Base-by-base conservation (phyloP, 495 filamentous ascomycete species). In the Tuber brumale region DNA sequence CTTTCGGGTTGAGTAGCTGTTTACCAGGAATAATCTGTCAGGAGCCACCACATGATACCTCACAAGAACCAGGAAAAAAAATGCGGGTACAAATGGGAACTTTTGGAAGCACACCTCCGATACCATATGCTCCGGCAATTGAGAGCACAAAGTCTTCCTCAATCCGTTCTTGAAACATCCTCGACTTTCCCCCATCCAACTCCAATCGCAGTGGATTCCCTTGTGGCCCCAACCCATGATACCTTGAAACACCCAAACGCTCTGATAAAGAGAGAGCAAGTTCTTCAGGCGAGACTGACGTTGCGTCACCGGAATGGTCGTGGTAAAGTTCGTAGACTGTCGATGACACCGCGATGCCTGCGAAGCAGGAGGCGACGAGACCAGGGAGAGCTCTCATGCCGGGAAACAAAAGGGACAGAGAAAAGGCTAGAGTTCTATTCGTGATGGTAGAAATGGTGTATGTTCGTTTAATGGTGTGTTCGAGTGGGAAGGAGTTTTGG, bases 101-200 rank as follows among this genome's bases (percentile, higher is more conserved):
- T 31, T 31, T 19, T 19, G 27, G 12, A 61, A 61, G 27, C 57
- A 66, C n/a, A 66, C 57, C 57, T 66, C 57, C 57, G 16, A 66
- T 31, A 66, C 57, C 31, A 35, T 66, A 66, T 18, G 57, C 57
- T 19, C 81, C 81, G 27, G 72, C 74, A 27, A 82, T 44, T 57
- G 81, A 82, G 72, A 82, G 77, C 37, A 82, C 70, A 43, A 82
- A 79, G 70, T 80, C 71, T 70, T 77, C 78, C 70, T 79, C 73
- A 37, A 73, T 69, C 70, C 70, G 73, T 18, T 35, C 57, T 66
- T 35, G 57, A 66, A 74, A 41, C 75, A 37, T 41, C 43, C 57
- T 70, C 2, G 71, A 71, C 69, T 74, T 72, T 74, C 57, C 44
- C 57, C 78, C 78, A 21, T 75, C 70, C 69, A 72, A 48, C 39